Percentiles rank a stretch among this genome's conserved stretches.
phyloP scores from a whole-genome alignment of 345 rosid genomes.

The Syzygium oleosum region DNA sequence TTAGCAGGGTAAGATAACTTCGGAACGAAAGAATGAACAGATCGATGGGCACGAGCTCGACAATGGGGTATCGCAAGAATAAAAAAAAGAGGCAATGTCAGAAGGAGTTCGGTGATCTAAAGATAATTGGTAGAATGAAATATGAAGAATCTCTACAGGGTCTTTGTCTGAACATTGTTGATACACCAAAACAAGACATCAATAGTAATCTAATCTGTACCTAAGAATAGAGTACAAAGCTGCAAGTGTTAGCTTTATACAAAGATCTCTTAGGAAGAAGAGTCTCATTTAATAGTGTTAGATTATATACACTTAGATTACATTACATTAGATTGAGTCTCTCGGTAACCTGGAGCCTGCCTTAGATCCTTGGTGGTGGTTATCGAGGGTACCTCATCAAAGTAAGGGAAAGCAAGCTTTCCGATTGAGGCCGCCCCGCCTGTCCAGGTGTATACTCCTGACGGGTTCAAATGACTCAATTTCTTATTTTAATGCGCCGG shows the following conservation, averaged over 20 bases:
- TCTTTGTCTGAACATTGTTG: neutral
- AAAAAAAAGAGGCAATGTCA: neutral
- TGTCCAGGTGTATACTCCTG: too few relatives aligned
- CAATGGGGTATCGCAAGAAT: neutral
- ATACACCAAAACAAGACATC: neutral
- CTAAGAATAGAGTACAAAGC: neutral
- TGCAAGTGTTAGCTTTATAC: neutral
- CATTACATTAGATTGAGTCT: neutral
- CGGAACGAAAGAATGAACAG: neutral
- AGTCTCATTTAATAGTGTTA: neutral
- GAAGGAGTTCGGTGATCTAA: too few relatives aligned
- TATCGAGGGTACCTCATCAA: too few relatives aligned
- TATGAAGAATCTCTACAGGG: neutral
- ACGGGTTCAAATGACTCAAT: too few relatives aligned
- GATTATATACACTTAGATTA: neutral
- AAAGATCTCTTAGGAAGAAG: neutral
- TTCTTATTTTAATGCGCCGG: too few relatives aligned
- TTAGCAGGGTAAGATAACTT: neutral
- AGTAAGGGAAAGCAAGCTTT: too few relatives aligned
- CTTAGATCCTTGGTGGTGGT: too few relatives aligned
- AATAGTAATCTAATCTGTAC: neutral
- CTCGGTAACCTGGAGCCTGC: too few relatives aligned
- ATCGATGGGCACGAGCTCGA: neutral
- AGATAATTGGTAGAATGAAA: neutral
- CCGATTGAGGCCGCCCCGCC: too few relatives aligned